A percentile compares a stretch with the other conserved stretches of the same genome.
Conservation (phyloP, 306 rosid species). For the Oemleria cerasiformis region DNA sequence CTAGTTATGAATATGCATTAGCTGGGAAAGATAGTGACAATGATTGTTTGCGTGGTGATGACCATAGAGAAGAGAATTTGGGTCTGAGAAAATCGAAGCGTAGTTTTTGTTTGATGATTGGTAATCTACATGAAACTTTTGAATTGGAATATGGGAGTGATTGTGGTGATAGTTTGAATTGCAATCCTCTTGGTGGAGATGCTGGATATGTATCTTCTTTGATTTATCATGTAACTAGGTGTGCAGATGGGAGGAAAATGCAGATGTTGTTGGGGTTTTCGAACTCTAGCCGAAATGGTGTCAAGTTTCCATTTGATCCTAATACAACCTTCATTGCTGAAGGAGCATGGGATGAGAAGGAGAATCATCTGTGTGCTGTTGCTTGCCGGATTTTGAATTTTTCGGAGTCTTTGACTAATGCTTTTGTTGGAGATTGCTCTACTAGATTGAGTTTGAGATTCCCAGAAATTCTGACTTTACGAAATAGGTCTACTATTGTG, state of each 20-base stretch:
- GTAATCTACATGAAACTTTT: conserved; percentile 29
- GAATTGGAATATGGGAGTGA: conserved; percentile 56
- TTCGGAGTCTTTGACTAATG: conserved; percentile 36
- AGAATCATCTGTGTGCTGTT: conserved; percentile 48
- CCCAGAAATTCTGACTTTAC: conserved; percentile 52
- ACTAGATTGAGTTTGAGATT: conserved; percentile 50
- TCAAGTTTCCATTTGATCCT: conserved; percentile 49
- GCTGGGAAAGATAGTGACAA: conserved; percentile 28
- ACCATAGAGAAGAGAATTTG: conserved; percentile 29
- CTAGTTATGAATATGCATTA: conserved; percentile 43
- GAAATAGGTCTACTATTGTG: conserved; percentile 48
- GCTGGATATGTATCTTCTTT: conserved; percentile 43
- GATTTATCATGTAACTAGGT: conserved; percentile 39
- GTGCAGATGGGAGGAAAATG: conserved; percentile 45
- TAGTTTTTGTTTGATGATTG: conserved; percentile 42
- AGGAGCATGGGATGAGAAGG: conserved; percentile 79
- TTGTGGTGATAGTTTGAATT: conserved; percentile 39
- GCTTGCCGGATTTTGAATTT: conserved; percentile 66
- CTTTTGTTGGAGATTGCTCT: conserved; percentile 66
- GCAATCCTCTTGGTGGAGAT: conserved; percentile 52
- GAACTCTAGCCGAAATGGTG: conserved; percentile 22
- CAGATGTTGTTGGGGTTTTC: conserved; percentile 64
- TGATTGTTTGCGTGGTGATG: conserved; percentile 39
- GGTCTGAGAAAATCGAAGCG: conserved; percentile 17
- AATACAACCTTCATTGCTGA: conserved; percentile 54